Conservation (phyloP, 2,329 filamentous ascomycete genomes). For the Fusarium succisae region DNA sequence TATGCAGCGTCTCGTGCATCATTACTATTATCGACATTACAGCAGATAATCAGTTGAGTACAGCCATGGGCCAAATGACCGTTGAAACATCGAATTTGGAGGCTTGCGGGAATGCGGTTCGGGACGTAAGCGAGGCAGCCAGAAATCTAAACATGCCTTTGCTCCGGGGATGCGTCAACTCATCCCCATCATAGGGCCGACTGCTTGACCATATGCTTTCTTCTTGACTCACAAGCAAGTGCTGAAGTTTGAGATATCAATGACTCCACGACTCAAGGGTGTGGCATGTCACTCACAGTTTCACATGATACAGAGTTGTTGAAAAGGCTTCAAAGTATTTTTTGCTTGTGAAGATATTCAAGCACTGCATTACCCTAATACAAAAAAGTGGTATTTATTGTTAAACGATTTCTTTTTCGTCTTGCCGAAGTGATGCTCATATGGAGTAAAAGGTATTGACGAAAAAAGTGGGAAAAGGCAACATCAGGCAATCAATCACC, state of each 20-base stretch:
- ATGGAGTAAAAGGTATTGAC: background rate
- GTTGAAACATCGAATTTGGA: background rate
- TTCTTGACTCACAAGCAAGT: background rate
- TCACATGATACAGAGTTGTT: background rate
- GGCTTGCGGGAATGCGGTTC: background rate
- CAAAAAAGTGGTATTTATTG: background rate
- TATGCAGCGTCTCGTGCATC: background rate
- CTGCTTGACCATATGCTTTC: background rate
- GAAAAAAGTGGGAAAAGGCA: background rate
- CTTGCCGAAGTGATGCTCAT: background rate
- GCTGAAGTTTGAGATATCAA: background rate
- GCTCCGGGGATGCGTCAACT: background rate
- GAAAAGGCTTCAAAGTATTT: background rate
- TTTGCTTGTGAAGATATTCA: background rate
- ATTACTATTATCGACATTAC: too few species aligned
- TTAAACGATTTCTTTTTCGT: background rate
- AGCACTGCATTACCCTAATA: background rate
- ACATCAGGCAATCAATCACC: background rate
- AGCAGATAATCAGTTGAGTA: background rate
- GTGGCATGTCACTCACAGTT: constrained; percentile 1
- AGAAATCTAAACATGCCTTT: background rate
- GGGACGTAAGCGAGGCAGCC: background rate
- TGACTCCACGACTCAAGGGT: background rate
- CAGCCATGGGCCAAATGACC: background rate
- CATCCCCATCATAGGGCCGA: background rate